Percentiles rank a stretch among this genome's conserved stretches.
phyloP scores from a whole-genome alignment of 2,329 filamentous ascomycete genomes.

The Botryotinia calthae region DNA sequence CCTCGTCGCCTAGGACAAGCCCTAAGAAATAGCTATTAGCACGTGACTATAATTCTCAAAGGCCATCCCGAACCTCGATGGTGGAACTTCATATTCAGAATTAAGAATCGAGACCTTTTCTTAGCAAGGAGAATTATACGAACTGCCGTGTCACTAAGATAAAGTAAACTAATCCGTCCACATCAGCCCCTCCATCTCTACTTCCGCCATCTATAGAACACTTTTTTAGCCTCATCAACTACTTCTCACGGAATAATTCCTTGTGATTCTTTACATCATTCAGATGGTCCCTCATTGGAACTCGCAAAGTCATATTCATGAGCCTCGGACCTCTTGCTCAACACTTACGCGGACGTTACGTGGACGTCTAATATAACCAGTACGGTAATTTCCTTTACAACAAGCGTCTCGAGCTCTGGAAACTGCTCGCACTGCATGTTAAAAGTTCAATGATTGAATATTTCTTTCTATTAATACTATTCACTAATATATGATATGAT shows the following conservation, averaged over 20 bases:
- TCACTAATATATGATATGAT: conserved; percentile 9
- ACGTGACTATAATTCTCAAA: not conserved
- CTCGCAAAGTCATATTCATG: not conserved
- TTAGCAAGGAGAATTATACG: not conserved
- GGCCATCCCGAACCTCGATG: not conserved
- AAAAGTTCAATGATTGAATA: not conserved
- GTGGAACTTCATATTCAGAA: not conserved
- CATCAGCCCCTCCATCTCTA: not conserved
- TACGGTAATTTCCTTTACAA: not conserved
- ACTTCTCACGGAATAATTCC: not conserved
- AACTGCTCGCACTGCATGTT: not conserved
- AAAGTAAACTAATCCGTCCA: not conserved
- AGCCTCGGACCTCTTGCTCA: not conserved
- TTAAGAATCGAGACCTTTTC: not conserved
- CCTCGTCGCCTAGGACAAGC: too few species aligned
- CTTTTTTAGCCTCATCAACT: not conserved
- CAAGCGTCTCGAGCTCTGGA: not conserved
- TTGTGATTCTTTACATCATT: not conserved
- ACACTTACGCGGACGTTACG: not conserved
- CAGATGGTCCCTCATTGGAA: not conserved
- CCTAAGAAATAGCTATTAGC: not conserved
- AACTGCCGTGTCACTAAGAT: not conserved
- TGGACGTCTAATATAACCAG: not conserved
- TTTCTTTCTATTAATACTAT: conserved; percentile 18
- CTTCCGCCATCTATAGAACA: not conserved